Percentiles rank a stretch among this genome's conserved stretches.
phyloP scores from a whole-genome alignment of 2,329 filamentous ascomycete genomes.

The Fusarium sp. region DNA sequence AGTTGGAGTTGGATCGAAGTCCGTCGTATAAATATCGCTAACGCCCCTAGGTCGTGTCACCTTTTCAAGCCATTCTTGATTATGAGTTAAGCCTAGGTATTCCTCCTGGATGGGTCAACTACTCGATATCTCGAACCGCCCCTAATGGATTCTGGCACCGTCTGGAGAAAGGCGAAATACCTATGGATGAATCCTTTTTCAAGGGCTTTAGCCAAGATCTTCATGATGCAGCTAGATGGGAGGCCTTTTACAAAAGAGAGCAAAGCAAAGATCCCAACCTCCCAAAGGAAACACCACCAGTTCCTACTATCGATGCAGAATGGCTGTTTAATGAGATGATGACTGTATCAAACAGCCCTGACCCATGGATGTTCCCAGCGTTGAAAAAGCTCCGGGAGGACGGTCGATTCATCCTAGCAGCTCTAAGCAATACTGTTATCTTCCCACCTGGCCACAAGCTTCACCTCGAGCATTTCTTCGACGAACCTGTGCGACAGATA shows the following conservation, averaged over 20 bases:
- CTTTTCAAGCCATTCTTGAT: conserved; percentile 92
- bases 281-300: conserved; percentile 63
- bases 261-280: conserved; percentile 57
- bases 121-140: conserved; percentile 82
- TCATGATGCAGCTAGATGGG: conserved; percentile 75
- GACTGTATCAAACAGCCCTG: conserved; percentile 73
- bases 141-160: conserved; percentile 89
- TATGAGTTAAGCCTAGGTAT: conserved; percentile 84
- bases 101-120: conserved; percentile 91
- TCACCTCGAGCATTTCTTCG: conserved; percentile 62
- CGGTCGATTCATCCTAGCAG: conserved; percentile 78
- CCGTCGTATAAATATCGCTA: neutral
- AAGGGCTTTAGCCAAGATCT: conserved; percentile 80
- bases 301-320: conserved; percentile 81
- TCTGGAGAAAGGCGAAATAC: conserved; percentile 85
- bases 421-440: conserved; percentile 89
- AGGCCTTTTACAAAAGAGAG: conserved; percentile 67
- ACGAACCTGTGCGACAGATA: conserved; percentile 69
- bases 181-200: conserved; percentile 81
- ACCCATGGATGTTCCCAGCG: conserved; percentile 91
- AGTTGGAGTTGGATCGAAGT: neutral
- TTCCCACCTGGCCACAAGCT: conserved; percentile 82
- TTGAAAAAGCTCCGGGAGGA: conserved; percentile 74
- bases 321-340: conserved; percentile 94
- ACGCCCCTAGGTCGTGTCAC: conserved; percentile 78